phyloP scores from a whole-genome alignment of 176 grass and related monocot genomes.

The Calamus simplicifolius region DNA sequence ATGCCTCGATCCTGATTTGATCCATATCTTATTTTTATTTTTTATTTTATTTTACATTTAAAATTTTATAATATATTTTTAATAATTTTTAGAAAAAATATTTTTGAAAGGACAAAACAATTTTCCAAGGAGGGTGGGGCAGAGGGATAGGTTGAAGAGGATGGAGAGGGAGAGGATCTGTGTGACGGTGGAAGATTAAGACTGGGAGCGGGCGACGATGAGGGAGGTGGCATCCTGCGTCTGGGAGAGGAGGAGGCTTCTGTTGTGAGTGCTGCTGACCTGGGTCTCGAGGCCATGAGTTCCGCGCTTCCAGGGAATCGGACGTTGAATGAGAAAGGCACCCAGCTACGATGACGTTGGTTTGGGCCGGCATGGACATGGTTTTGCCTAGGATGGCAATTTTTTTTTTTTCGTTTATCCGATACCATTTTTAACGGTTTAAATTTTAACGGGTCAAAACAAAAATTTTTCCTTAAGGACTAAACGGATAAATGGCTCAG shows the following conservation, averaged over 20 bases:
- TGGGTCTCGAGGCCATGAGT: background rate
- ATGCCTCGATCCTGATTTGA: too few relatives aligned
- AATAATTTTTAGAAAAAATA: too few relatives aligned
- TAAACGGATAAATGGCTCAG: too few relatives aligned
- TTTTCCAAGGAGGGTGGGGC: constrained; percentile 15
- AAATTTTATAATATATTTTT: too few relatives aligned
- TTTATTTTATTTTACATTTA: too few relatives aligned
- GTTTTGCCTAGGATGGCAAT: too few relatives aligned
- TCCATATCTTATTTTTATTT: too few relatives aligned
- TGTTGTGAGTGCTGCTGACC: constrained; percentile 11
- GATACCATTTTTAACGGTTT: too few relatives aligned
- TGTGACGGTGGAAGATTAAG: background rate
- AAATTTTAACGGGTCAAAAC: too few relatives aligned
- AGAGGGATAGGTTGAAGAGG: constrained; percentile 19
- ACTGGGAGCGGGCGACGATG: background rate
- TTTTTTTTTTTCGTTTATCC: too few relatives aligned
- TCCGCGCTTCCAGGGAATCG: background rate
- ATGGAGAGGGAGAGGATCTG: constrained; percentile 1
- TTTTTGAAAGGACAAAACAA: too few relatives aligned
- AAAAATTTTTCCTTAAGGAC: too few relatives aligned
- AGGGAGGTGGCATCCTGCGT: background rate
- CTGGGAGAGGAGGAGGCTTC: background rate
- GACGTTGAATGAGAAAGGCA: background rate
- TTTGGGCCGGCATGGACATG: constrained; percentile 4
- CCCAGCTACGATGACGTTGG: background rate